Evolutionary conservation across 2,329 filamentous ascomycete genomes (phyloP), one percentile per base, ranked within the genome.

Genomic region (Coleophoma cylindrospora): DNA sequence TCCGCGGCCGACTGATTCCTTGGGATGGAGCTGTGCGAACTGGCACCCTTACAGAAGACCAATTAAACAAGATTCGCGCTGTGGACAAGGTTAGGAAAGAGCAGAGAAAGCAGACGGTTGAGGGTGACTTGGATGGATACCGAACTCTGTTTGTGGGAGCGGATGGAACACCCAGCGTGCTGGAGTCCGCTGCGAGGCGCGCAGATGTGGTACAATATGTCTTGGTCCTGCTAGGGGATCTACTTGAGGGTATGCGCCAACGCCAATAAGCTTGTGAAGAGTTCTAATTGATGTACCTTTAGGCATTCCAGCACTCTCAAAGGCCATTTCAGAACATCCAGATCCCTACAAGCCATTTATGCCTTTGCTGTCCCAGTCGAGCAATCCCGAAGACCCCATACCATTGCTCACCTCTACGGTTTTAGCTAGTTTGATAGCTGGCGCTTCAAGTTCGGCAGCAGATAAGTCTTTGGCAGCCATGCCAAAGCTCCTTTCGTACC

Each of bases 1-100:
- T 97, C 69, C 89, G 94, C 66, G 87, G 89, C 66, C 84, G 94
- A 60, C 91, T 91, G 58, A 96, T 99, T 72, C 91, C 92, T 51
- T 99, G 94, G 94, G 92, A 97, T 71, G 92, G 92, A 63, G 91
- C 92, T 63, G 90, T 95, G 59, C 84, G 94, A 69, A 90, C 90
- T 61, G 90, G 91, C 69, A 94, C 90, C 65, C 88, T 99, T 71
- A 95, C 89, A 51, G 92, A 97, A 61, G 86, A 88, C 60, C 92
- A 99, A 71, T 82, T 96, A 61, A 89, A 87, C 75, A 92, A 91
- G 79, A 96, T 99, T 73, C 91, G 91, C 70, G 89, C 91, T 54
- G 89, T 97, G 61, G 94, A 97, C 70, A 97, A 96, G 73, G 89
- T 94, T 59, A 88, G 91, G 70, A 94, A 90, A 70, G 94, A 97